Conservation (phyloP, 495 filamentous ascomycete genomes). For the Neurospora cerealis region DNA sequence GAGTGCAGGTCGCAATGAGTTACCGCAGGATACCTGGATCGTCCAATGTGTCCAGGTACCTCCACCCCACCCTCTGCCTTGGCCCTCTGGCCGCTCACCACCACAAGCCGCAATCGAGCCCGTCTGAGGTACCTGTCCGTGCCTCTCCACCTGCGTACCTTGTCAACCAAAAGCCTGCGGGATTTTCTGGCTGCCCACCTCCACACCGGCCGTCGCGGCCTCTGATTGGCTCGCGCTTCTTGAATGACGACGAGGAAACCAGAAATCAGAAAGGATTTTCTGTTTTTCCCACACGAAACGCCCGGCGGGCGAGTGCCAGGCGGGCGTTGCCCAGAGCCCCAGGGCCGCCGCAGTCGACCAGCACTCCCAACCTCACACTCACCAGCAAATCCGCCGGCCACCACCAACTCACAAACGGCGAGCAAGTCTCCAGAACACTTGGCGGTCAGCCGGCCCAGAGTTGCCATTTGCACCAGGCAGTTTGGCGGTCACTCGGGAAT, state of each 20-base stretch:
- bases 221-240: background rate
- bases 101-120: conserved; percentile 6
- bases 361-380: background rate
- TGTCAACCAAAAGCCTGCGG: conserved; percentile 16
- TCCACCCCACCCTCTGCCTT: conserved; percentile 7
- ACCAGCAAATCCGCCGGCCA: background rate
- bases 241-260: conserved; percentile 3
- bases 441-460: background rate
- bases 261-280: background rate
- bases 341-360: background rate
- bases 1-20: conserved; percentile 21
- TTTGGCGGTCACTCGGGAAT: background rate
- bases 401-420: background rate
- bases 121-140: conserved; percentile 16
- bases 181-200: conserved; percentile 24
- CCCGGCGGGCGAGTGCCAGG: background rate
- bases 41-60: conserved; percentile 17
- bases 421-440: background rate
- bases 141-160: conserved; percentile 16
- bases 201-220: background rate
- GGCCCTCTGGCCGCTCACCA: background rate
- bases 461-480: background rate
- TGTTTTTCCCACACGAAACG: background rate
- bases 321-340: background rate
- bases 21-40: conserved; percentile 13